Percentiles rank a stretch among this genome's conserved stretches.
Conservation (phyloP, 2,329 filamentous ascomycete species). For the Kalaharituber pfeilii region DNA sequence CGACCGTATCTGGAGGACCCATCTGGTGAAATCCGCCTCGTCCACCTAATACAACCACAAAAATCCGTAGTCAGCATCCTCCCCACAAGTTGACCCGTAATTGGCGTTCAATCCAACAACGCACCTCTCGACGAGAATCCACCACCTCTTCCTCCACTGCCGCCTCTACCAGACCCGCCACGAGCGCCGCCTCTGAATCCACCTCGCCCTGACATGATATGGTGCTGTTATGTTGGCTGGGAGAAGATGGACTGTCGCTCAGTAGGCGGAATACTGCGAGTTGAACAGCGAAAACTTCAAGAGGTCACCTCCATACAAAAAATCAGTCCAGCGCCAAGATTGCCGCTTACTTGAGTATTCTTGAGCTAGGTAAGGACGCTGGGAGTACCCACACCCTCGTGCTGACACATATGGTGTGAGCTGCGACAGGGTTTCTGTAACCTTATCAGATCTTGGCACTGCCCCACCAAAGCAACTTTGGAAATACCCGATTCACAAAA, state of each 20-base stretch:
- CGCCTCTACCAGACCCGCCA: conserved; percentile 7
- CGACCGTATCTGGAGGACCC: conserved; percentile 44
- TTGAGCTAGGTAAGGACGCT: too few relatives aligned
- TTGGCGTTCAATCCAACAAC: conserved; percentile 16
- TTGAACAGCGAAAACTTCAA: too few relatives aligned
- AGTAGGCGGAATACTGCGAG: not conserved
- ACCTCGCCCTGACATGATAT: conserved; percentile 13
- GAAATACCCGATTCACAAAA: too few relatives aligned
- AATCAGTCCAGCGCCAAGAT: not conserved
- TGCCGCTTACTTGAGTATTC: not conserved
- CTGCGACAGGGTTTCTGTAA: not conserved
- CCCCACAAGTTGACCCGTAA: conserved; percentile 7
- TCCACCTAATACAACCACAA: conserved; percentile 29
- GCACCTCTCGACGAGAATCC: conserved; percentile 16
- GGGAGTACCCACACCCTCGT: not conserved
- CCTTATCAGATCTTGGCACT: not conserved
- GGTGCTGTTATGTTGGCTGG: conserved; percentile 1
- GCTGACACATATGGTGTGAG: not conserved
- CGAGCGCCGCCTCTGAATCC: conserved; percentile 12
- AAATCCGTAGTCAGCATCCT: conserved; percentile 1
- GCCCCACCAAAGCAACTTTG: not conserved
- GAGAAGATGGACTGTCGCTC: not conserved
- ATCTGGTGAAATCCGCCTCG: conserved; percentile 45
- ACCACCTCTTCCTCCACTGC: too few relatives aligned
- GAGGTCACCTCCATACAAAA: not conserved